Percentiles rank a stretch among this genome's conserved stretches.
These are phyloP conservation scores for Podosphaera xanthii DNA, from an alignment of 2,329 filamentous ascomycete species.

Conservation along the genomic window DNA sequence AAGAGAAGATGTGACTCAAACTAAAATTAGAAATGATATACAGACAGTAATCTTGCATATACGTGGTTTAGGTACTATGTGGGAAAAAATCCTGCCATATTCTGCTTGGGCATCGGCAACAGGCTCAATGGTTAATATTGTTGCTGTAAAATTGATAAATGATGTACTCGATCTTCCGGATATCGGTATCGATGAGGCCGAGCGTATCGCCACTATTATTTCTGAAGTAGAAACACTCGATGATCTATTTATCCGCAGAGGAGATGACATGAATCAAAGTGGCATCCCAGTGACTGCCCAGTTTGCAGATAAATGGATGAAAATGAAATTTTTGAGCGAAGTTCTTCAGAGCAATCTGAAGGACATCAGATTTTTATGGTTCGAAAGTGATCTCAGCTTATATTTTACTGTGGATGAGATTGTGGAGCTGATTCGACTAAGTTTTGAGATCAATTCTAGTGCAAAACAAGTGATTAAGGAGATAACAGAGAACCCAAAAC, in stretches of 20 bases:
- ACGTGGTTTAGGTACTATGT: slow-evolving; percentile 28
- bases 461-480: slow-evolving; percentile 34
- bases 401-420: slow-evolving; percentile 39
- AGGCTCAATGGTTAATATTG: slow-evolving; percentile 33
- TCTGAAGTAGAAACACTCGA: slow-evolving; percentile 1
- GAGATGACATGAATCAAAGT: slow-evolving; percentile 4
- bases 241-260: slow-evolving; percentile 29
- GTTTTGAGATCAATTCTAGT: slow-evolving; percentile 37
- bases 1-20: slow-evolving; percentile 18
- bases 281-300: slow-evolving; percentile 30
- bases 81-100: slow-evolving; percentile 33
- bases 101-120: slow-evolving; percentile 41
- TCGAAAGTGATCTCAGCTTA: slow-evolving; percentile 40
- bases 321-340: slow-evolving; percentile 39
- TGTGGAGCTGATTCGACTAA: slow-evolving; percentile 36
- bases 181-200: slow-evolving; percentile 41
- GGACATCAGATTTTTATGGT: slow-evolving; percentile 39
- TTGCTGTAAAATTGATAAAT: slow-evolving; percentile 35
- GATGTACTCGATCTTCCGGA: slow-evolving; percentile 39
- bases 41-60: slow-evolving; percentile 30
- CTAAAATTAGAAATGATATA: slow-evolving; percentile 28
- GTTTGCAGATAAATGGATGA: slow-evolving; percentile 37
- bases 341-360: slow-evolving; percentile 43
- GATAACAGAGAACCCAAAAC: slow-evolving; percentile 25
- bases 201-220: slow-evolving; percentile 25